Evolutionary conservation across 2,329 filamentous ascomycete genomes (phyloP).

Genomic region (Colletotrichum sp.): DNA sequence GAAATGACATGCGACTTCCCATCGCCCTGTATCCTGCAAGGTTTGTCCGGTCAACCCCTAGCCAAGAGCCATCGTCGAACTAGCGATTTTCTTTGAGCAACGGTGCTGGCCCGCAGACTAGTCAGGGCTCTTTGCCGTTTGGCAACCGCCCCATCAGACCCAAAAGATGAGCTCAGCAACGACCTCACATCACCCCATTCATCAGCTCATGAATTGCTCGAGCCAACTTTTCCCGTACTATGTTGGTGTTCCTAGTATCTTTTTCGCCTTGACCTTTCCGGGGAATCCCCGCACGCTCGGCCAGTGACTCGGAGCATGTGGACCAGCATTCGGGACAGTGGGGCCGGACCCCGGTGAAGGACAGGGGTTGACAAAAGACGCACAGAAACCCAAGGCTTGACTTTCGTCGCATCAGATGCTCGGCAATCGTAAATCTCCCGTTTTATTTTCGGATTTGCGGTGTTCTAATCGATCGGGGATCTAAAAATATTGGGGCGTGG

Average conservation of each 20-base stretch:
- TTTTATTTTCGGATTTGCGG: background rate
- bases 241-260: background rate
- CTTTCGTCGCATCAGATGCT: background rate
- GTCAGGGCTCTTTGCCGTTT: background rate
- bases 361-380: background rate
- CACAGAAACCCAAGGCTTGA: background rate
- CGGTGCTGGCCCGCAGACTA: background rate
- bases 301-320: background rate
- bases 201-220: background rate
- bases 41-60: background rate
- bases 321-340: background rate
- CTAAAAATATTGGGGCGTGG: background rate
- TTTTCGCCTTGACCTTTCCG: background rate
- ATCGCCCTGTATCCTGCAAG: background rate
- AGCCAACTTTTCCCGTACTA: background rate
- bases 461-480: background rate
- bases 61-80: background rate
- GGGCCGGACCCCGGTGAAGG: background rate
- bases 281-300: background rate
- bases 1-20: background rate
- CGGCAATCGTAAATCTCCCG: background rate
- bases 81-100: background rate
- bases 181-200: background rate
- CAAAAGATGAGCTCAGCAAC: background rate
- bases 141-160: background rate